Evolutionary conservation across 2,329 filamentous ascomycete species (phyloP), one percentile per base, ranked within the genome.

Genomic region (Plenodomus biglobosus): DNA sequence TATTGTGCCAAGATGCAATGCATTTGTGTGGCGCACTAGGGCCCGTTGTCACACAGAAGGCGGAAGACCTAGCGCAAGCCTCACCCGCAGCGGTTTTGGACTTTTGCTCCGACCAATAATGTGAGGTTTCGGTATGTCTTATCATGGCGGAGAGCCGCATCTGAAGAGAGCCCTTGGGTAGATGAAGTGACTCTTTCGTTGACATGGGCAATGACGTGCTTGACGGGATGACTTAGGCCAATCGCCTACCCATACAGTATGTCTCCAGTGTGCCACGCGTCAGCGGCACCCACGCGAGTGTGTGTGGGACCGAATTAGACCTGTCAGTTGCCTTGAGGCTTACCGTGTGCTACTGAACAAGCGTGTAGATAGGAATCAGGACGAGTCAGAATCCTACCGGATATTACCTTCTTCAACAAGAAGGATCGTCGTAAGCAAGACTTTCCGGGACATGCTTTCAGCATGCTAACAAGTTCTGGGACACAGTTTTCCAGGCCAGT

Each of bases 111-210:
- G 13, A 36, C 40, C 16, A 41, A 19, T 34, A 19, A 15, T 15
- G 27, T 11, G 15, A 35, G 35, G 18, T 10, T 6, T 16, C 13
- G 11, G 18, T 34, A n/a, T 22, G 8, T 19, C 17, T 22, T 35
- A 42, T 42, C 22, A 17, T 18, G 3, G 22, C 20, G 39, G 20
- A 27, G 22, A n/a, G 20, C 16, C 15, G n/a, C 10, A 16, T 32
- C 24, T 34, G 22, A 15, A 11, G 8, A 16, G 5, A 4, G 19
- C 22, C 22, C 22, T 24, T 5, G 10, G 10, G 22, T 10, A 24
- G 10, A 24, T 5, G 22, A 15, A 15, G 40, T 45, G 50, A 42
- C 49, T 34, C 44, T 19, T 19, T 41, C 18, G 19, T 41, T 43
- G 42, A 38, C 27, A 15, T 32, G 27, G 27, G 27, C 11, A 32